Evolutionary conservation across 768 basidiomycete species (phyloP).

Genomic region (Tephrocybe sp.): DNA sequence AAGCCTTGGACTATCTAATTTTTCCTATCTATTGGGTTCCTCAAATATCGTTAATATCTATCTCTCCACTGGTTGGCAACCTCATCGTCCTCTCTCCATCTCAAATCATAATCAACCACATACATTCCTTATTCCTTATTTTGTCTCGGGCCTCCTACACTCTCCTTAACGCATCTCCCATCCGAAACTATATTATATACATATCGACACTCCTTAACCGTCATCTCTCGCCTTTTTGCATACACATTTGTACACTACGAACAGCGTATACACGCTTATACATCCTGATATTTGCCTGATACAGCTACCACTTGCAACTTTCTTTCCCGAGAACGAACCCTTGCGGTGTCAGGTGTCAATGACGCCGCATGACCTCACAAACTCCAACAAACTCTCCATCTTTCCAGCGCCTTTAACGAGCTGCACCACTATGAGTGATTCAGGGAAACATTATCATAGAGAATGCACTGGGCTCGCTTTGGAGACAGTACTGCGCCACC

Average conservation of each 20-base stretch:
- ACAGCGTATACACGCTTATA: background rate
- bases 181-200: background rate
- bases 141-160: background rate
- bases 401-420: no score
- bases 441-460: conserved; percentile 35
- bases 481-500: conserved; percentile 53
- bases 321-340: no score
- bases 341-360: no score
- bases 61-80: conserved; percentile 1
- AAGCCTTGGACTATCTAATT: background rate
- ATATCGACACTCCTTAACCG: background rate
- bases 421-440: conserved; percentile 4
- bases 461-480: conserved; percentile 50
- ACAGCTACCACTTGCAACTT: no score
- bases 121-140: background rate
- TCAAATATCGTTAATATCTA: background rate
- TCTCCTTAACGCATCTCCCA: background rate
- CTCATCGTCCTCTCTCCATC: no score
- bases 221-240: background rate
- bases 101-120: background rate
- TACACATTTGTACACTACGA: background rate
- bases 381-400: background rate
- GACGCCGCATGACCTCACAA: background rate
- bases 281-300: no score
- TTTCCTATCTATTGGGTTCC: background rate